Evolutionary conservation across 306 rosid genomes (phyloP).

Genomic region (Abrus precatorius): DNA sequence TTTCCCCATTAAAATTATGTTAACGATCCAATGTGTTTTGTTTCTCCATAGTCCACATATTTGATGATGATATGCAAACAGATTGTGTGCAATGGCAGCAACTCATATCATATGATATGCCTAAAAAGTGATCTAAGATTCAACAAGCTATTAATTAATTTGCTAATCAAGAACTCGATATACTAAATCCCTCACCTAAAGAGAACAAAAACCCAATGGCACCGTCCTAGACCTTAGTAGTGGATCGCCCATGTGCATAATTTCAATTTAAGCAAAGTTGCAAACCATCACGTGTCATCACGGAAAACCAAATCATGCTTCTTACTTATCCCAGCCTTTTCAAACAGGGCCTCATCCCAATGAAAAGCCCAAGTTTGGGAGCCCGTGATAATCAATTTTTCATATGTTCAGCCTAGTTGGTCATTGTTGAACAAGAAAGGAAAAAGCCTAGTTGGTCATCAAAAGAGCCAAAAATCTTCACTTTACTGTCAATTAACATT

Average conservation of each 20-base stretch:
- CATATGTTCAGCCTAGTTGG: too few relatives aligned
- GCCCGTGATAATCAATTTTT: not conserved
- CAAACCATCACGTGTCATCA: conserved; percentile 2
- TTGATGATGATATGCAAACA: not conserved
- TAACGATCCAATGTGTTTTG: too few relatives aligned
- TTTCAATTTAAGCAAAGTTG: not conserved
- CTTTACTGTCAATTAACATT: too few relatives aligned
- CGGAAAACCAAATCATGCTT: not conserved
- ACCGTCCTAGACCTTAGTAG: not conserved
- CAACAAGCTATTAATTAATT: not conserved
- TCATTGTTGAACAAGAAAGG: too few relatives aligned
- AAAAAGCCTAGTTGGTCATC: too few relatives aligned
- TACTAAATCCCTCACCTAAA: not conserved
- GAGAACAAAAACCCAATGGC: not conserved
- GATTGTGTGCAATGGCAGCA: not conserved
- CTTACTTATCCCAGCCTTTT: not conserved
- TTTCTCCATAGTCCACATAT: too few relatives aligned
- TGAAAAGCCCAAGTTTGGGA: not conserved
- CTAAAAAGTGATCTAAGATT: not conserved
- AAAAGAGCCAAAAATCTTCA: too few relatives aligned
- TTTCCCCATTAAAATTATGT: too few relatives aligned
- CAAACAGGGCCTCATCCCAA: not conserved
- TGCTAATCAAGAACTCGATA: not conserved
- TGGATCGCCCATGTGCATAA: not conserved
- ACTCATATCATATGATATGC: not conserved